These are phyloP conservation scores for Irpex lacteus DNA, from an alignment of 1,284 basidiomycete species.

Conservation along the genomic window DNA sequence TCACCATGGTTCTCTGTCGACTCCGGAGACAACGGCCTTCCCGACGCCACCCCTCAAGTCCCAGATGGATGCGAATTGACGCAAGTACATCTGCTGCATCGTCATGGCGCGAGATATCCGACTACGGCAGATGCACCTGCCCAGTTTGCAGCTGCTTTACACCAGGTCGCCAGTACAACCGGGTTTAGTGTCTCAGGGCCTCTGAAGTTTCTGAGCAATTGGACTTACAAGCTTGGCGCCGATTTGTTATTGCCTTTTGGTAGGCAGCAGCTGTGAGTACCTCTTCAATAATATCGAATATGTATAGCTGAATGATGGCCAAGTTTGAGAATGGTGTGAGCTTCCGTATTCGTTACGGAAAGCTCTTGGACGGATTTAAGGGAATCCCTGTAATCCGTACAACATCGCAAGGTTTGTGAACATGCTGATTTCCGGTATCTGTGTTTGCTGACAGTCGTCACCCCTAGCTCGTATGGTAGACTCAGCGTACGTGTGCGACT, in stretches of 20 bases:
- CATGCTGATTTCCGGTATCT: not conserved
- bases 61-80: constrained; percentile 49
- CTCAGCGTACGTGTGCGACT: constrained; percentile 41
- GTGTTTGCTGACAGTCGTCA: not conserved
- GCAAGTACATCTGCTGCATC: constrained; percentile 54
- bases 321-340: constrained; percentile 49
- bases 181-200: constrained; percentile 43
- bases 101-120: constrained; percentile 55
- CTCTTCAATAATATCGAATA: not conserved
- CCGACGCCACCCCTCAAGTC: constrained; percentile 43
- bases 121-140: constrained; percentile 37
- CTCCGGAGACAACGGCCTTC: constrained; percentile 47
- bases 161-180: constrained; percentile 31
- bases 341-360: constrained; percentile 54
- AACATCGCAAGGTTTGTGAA: constrained; percentile 43
- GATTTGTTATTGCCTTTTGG: constrained; percentile 60
- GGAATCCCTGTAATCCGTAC: constrained; percentile 60
- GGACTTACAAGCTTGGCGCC: constrained; percentile 53
- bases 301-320: not conserved
- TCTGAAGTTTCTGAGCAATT: constrained; percentile 52
- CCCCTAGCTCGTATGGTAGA: constrained; percentile 45
- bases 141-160: constrained; percentile 40
- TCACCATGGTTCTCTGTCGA: constrained; percentile 56
- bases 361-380: constrained; percentile 50
- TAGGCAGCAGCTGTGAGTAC: constrained; percentile 46